Base-by-base conservation (phyloP, 768 basidiomycete genomes). In the Pleurotus djamor region DNA sequence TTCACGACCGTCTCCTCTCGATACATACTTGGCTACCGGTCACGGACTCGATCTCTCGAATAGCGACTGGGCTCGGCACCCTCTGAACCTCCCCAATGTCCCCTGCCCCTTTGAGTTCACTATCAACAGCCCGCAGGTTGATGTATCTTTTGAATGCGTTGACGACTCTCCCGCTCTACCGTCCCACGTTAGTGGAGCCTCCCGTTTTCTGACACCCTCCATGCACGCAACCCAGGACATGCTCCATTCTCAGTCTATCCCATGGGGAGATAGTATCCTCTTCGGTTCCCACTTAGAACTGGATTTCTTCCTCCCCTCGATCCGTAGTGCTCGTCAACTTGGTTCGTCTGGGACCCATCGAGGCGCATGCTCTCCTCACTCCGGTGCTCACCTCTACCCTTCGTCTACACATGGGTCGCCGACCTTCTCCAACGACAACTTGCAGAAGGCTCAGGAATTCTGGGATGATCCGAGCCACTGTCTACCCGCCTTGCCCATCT, bases 251-350 rank as follows among this genome's bases (percentile, higher is more conserved):
- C 36, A 37, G 17, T 14, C 36, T 10, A 43, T 55, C 14, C 52
- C 52, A 1, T 55, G 38, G 37, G 54, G 54, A n/a, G 41, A 56
- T 17, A 56, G 54, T 44, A n/a, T 56, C 9, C 37, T 55, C 52
- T 21, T 55, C n/a, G 36, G 10, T 17, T 8, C 54, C 33, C 36
- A 44, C 3, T 28, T 32, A 32, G 54, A 13, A 21, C 38, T 45
- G 36, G 54, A 38, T 32, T 36, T 17, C 37, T 13, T 44, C 1
- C 28, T 28, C 3, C 4, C 38, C n/a, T 9, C 38, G 9, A 41
- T 36, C 13, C 54, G 2, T 9, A 13, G 10, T 13, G n/a, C 35
- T 36, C 34, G 49, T 32, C 10, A 33, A n/a, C n/a, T 17, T n/a
- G 7, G n/a, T 37, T 5, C 21, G 21, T 28, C 21, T 28, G 54